Base-by-base conservation (phyloP, 2,329 filamentous ascomycete species). In the Xenosphaeropsis pyriputrescens region DNA sequence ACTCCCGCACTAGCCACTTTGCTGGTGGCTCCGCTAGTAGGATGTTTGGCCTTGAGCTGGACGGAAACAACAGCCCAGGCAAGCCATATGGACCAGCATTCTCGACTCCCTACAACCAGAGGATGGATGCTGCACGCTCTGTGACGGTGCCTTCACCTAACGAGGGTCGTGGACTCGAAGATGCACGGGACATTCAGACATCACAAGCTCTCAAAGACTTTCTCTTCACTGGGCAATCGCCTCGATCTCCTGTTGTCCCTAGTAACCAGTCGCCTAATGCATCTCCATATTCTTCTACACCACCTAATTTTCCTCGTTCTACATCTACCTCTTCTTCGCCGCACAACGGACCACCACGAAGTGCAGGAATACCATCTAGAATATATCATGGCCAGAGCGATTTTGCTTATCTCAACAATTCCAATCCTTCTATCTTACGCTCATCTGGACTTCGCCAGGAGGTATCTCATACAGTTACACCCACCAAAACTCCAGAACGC, bases 31-130 rank as follows among this genome's bases (percentile, higher is more conserved):
- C 64, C 2, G 57, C 67, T 19, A 65, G 67, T 37, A 70, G 68
- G 17, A 68, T 83, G 19, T 82, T 85, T 42, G 57, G 74, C 6
- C 68, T 76, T 43, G 85, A 93, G 51, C 62, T 86, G 34, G 75
- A 84, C 45, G 69, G 70, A 17, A 68, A 65, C 14, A 55, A 63
- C n/a, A 58, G 57, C 31, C 64, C 66, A 15, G 63, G 64, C 32
- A 65, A 61, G 34, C 61, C 65, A 19, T 70, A 76, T 46, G 79
- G 70, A 3, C 76, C 76, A 18, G 70, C 79, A 2, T 83, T 84
- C 53, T 77, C 79, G 4, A 79, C 77, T 0, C 72, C 74, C 0
- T 79, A 75, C 46, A 60, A 69, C 5, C 71, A 78, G 42, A 68
- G 74, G 32, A 75, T 79, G 41, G 66, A 64, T 40, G 72, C 72